phyloP scores from a whole-genome alignment of 1,139 yeast species.

The Candida neerlandica region DNA sequence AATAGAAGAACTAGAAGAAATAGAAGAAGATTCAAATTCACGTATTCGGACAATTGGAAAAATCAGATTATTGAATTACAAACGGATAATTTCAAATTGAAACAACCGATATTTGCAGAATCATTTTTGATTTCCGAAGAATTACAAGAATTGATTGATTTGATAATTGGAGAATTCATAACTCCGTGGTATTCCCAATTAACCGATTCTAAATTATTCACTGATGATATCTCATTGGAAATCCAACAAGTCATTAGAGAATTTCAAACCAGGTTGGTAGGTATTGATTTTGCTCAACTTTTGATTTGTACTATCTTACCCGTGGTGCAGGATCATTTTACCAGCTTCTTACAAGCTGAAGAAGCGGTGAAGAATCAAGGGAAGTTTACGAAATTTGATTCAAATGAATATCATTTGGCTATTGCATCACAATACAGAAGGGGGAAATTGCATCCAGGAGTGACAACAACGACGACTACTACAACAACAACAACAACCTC shows the following conservation, averaged over 20 bases:
- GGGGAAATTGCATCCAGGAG: constrained; percentile 64
- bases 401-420: constrained; percentile 53
- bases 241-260: constrained; percentile 45
- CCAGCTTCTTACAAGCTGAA: constrained; percentile 56
- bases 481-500: too few species aligned
- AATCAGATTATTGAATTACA: constrained; percentile 18
- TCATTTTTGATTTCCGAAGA: constrained; percentile 57
- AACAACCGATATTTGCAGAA: constrained; percentile 44
- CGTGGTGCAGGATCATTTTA: constrained; percentile 64
- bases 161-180: constrained; percentile 63
- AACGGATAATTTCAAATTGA: constrained; percentile 13
- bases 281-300: constrained; percentile 58
- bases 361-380: constrained; percentile 33
- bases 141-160: constrained; percentile 52
- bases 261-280: constrained; percentile 43
- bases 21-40: constrained; percentile 26
- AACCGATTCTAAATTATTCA: constrained; percentile 52
- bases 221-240: constrained; percentile 53
- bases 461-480: constrained; percentile 44
- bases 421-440: constrained; percentile 62
- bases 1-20: constrained; percentile 11
- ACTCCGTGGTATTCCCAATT: constrained; percentile 63
- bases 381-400: constrained; percentile 24
- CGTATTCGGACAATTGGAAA: constrained; percentile 30
- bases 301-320: constrained; percentile 66